Conservation (phyloP, 2,329 filamentous ascomycete species). For the Epichloe gansuensis region DNA sequence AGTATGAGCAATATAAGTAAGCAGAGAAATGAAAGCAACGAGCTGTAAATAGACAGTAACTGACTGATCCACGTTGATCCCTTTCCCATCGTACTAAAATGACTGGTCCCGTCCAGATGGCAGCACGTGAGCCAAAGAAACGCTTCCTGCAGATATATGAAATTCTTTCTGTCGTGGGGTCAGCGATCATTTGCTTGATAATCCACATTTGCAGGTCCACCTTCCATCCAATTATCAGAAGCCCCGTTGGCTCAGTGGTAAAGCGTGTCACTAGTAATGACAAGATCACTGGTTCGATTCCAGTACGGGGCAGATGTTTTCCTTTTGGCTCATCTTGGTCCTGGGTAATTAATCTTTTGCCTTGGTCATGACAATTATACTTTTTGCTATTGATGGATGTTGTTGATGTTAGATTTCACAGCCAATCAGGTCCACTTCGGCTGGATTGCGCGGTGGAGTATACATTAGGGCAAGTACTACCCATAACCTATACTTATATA, state of each 20-base stretch:
- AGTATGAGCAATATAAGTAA: too few relatives aligned
- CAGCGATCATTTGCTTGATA: background rate
- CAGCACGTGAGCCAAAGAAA: background rate
- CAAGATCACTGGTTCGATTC: constrained; percentile 24
- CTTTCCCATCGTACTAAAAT: background rate
- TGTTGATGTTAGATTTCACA: too few relatives aligned
- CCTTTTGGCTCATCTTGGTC: background rate
- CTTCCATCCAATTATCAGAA: background rate
- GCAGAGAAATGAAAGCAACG: background rate
- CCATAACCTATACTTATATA: too few relatives aligned
- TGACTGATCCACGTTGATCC: background rate
- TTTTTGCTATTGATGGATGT: too few relatives aligned
- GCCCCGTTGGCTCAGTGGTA: constrained; percentile 24
- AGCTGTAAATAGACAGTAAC: too few relatives aligned
- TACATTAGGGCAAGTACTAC: too few relatives aligned
- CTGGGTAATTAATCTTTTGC: background rate
- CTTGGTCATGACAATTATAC: too few relatives aligned
- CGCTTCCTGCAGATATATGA: background rate
- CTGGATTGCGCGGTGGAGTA: too few relatives aligned
- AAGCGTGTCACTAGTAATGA: constrained; percentile 25
- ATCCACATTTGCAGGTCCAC: background rate
- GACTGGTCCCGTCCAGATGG: background rate
- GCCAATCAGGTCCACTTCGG: too few relatives aligned
- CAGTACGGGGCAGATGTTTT: constrained; percentile 16
- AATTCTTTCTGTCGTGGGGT: background rate